Conservation (phyloP, 257 asterid species). For the Solanum tarapatanum region DNA sequence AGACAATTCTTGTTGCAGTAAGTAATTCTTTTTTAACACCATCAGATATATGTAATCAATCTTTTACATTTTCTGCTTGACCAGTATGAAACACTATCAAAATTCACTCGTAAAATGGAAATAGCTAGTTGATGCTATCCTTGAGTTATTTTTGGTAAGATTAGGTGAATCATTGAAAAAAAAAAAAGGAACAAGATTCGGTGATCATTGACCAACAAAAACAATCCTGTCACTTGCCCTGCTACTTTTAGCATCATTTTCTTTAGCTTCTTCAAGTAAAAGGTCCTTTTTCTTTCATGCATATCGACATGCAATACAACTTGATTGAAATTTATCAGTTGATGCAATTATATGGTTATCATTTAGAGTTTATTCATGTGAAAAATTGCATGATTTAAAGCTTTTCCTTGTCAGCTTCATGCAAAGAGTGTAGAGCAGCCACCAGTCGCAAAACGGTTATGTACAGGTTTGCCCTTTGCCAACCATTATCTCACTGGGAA, state of each 20-base stretch:
- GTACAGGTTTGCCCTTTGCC: slow-evolving; percentile 43
- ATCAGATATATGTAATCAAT: not conserved
- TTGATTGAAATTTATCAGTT: not conserved
- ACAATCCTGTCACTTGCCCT: not conserved
- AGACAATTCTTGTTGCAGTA: not conserved
- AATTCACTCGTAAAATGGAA: not conserved
- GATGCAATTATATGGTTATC: not conserved
- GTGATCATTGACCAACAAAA: not conserved
- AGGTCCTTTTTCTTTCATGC: not conserved
- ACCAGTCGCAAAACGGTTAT: slow-evolving; percentile 57
- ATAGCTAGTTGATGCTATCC: not conserved
- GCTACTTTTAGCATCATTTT: not conserved
- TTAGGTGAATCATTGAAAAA: not conserved
- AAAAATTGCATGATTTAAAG: not conserved
- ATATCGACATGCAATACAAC: not conserved
- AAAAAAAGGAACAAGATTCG: not conserved
- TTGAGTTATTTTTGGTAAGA: not conserved
- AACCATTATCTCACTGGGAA: not conserved
- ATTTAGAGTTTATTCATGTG: not conserved
- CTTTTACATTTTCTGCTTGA: not conserved
- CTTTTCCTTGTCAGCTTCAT: slow-evolving; percentile 68
- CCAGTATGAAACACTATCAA: not conserved
- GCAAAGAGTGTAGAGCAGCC: slow-evolving; percentile 59
- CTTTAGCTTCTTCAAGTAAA: not conserved
- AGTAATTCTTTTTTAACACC: not conserved